A percentile compares a stretch with the other conserved stretches of the same genome.
phyloP scores from a whole-genome alignment of 805 yeast species.

The Barnettozyma sp. region DNA sequence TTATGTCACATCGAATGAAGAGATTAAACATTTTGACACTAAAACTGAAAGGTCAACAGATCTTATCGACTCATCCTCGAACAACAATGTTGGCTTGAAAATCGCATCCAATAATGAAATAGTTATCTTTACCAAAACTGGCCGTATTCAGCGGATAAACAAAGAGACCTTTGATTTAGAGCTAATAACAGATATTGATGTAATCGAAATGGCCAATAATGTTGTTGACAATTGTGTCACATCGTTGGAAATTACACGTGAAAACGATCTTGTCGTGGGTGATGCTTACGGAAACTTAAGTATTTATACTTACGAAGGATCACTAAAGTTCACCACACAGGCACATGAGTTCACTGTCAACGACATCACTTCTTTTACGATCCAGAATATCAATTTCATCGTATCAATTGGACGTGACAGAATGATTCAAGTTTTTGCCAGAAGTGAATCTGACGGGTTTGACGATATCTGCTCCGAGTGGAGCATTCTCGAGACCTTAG shows the following conservation, averaged over 20 bases:
- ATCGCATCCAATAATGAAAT: slow-evolving; percentile 27
- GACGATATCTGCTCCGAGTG: slow-evolving; percentile 30
- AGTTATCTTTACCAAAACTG: slow-evolving; percentile 38
- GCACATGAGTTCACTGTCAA: slow-evolving; percentile 50
- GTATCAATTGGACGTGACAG: slow-evolving; percentile 53
- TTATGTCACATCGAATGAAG: slow-evolving; percentile 32
- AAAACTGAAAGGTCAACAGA: slow-evolving; percentile 9
- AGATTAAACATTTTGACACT: slow-evolving; percentile 28
- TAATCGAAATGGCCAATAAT: slow-evolving; percentile 25
- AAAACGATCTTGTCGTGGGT: slow-evolving; percentile 33
- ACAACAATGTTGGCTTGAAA: slow-evolving; percentile 35
- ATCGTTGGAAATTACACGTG: slow-evolving; percentile 31
- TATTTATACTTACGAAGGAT: slow-evolving; percentile 16
- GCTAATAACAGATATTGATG: slow-evolving; percentile 9
- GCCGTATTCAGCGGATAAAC: slow-evolving; percentile 30
- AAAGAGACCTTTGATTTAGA: slow-evolving; percentile 15
- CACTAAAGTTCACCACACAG: slow-evolving; percentile 26
- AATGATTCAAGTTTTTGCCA: slow-evolving; percentile 49
- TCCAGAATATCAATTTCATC: slow-evolving; percentile 27
- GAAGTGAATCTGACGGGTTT: slow-evolving; percentile 2
- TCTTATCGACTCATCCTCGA: slow-evolving; percentile 33
- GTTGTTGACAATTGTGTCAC: slow-evolving; percentile 35
- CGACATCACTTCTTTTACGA: slow-evolving; percentile 34
- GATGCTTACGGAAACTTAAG: slow-evolving; percentile 43
- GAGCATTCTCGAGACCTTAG: slow-evolving; percentile 54